Evolutionary conservation across 139 green algal species (phyloP), one percentile per base, ranked within the genome.

Genomic region (Auxenochlorella pyrenoidosa): DNA sequence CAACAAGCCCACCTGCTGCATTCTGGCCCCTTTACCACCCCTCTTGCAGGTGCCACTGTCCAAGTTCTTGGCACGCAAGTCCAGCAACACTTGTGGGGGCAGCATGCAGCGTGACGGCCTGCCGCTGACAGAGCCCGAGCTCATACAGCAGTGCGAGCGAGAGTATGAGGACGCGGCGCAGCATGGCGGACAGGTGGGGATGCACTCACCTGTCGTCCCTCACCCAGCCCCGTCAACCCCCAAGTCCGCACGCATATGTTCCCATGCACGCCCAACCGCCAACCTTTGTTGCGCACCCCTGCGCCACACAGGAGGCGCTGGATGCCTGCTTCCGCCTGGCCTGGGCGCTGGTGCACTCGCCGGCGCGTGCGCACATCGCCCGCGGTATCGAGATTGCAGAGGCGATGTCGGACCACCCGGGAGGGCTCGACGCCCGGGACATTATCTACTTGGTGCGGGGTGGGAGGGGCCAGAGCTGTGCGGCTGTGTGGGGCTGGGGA

Each of bases 321-420:
- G 88, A 91, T n/a, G 77, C 75, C 0, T 89, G 83, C 83, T 82
- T 86, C 44, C 34, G 85, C 40, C 81, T 91, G 15, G 36, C 87
- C 22, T 92, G 88, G 90, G 79, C 84, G 28, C 80, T 87, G 59
- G 90, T 93, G 54, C 90, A 93, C 78, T 82, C 79, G 3, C 79
- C n/a, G 0, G 19, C 71, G 6, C 40, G 66, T 8, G 30, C 21
- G 26, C 83, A 93, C 44, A 51, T 87, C 18, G 34, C n/a, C 16
- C 77, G 84, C 19, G 90, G 90, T 36, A 32, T 90, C 0, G 77
- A 90, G 43, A 58, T 93, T 43, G 44, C 73, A 12, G 77, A 90
- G 34, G 83, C 72, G 4, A n/a, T 91, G 66, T 63, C 60, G 0
- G 54, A 85, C 80, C 84, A 59, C 28, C 36, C 58, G 28, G 75